Percentiles rank a stretch among this genome's conserved stretches.
Conservation (phyloP, 2,329 filamentous ascomycete genomes). For the Akanthomyces dipterigenus region DNA sequence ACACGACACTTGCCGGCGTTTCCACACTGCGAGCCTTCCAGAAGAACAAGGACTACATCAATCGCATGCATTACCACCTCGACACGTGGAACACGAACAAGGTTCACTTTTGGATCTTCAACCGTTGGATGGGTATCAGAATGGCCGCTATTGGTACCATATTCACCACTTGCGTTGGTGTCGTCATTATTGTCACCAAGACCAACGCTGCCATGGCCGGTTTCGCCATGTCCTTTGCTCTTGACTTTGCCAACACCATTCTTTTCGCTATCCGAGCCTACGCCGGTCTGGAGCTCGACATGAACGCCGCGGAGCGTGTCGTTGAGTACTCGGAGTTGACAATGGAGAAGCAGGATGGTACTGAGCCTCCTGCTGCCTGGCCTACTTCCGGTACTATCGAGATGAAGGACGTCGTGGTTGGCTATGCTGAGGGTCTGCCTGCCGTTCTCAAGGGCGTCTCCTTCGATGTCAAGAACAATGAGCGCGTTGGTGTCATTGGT, state of each 20-base stretch:
- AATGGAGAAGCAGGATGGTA: constrained; percentile 58
- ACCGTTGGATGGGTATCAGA: constrained; percentile 70
- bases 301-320: constrained; percentile 72
- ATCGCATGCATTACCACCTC: constrained; percentile 62
- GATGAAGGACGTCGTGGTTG: constrained; percentile 64
- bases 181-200: constrained; percentile 54
- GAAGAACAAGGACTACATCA: constrained; percentile 59
- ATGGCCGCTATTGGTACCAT: constrained; percentile 63
- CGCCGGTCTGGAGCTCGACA: constrained; percentile 65
- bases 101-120: constrained; percentile 65
- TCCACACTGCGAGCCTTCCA: constrained; percentile 70
- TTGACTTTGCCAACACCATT: constrained; percentile 60
- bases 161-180: constrained; percentile 60
- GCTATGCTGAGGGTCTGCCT: constrained; percentile 64
- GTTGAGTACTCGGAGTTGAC: constrained; percentile 66
- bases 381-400: constrained; percentile 67
- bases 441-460: constrained; percentile 63
- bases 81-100: constrained; percentile 61
- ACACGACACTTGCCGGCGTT: constrained; percentile 64
- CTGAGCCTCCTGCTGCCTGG: constrained; percentile 63
- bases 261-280: constrained; percentile 63
- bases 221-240: constrained; percentile 66
- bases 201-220: constrained; percentile 64
- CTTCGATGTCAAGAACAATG: constrained; percentile 59
- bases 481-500: constrained; percentile 70